Base-by-base conservation (phyloP, 257 asterid genomes). In the Przewalskia tangutica region DNA sequence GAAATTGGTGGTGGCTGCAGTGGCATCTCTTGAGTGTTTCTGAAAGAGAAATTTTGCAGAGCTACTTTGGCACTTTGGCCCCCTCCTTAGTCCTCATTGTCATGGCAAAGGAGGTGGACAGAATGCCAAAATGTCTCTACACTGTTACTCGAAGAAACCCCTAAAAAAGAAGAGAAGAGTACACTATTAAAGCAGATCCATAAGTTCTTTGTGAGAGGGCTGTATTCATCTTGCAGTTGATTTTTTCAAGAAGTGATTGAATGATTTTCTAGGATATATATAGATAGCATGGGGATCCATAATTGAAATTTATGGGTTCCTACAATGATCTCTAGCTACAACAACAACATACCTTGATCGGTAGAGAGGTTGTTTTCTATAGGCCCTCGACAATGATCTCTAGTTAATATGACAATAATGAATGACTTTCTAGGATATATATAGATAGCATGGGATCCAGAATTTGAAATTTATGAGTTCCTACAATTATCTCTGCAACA, bases 81-180 rank as follows among this genome's bases (percentile, higher is more conserved):
- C 34, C 93, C 93, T 90, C 93, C 91, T 60, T 59, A 36, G 73
- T 65, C 50, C 76, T 66, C 27, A 36, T 10, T 50, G 4, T 50
- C 54, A 9, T 42, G 40, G 9, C 8, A 32, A 42, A 44, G 90
- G 93, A 90, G 93, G 93, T 84, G 93, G 93, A 90, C 93, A 90
- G 93, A 90, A 88, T 90, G 91, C 93, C 93, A 90, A 90, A 90
- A 32, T 86, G 86, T 48, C 91, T 86, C 93, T 88, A 90, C 89
- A 81, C 85, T 58, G 67, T 83, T 84, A 32, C 89, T 83, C 88
- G 40, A 85, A 88, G 81, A 90, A 86, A 85, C 86, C 90, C 32
- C 86, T 83, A 84, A 27, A 81, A 54, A 23, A 40, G 46, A 6
- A 11, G 23, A 55, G 16, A 56, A 65, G 50, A 58, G 2, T 51